Percentiles rank a stretch among this genome's conserved stretches.
phyloP scores from a whole-genome alignment of 225 moss, liverwort and hornwort species.

The Physcomitrellopsis africana region DNA sequence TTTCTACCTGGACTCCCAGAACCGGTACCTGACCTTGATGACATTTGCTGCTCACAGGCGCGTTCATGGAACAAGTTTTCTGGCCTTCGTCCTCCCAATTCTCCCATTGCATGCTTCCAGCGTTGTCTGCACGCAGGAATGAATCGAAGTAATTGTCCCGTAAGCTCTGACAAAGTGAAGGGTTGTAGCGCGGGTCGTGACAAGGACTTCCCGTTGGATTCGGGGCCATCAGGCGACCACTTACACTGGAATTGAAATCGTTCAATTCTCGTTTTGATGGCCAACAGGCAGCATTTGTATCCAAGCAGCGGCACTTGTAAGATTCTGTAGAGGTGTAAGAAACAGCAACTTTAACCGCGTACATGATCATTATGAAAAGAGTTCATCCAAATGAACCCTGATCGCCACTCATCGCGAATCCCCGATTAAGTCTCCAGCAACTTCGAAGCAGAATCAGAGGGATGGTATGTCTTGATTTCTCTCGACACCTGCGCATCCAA shows the following conservation, averaged over 20 bases:
- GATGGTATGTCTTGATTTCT: too few species aligned
- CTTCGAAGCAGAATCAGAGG: too few species aligned
- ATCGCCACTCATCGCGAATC: too few species aligned
- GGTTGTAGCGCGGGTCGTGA: slow-evolving; percentile 46
- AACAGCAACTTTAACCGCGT: too few species aligned
- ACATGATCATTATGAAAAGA: too few species aligned
- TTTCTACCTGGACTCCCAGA: slow-evolving; percentile 45
- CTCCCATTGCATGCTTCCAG: slow-evolving; percentile 51
- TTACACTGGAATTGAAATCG: slow-evolving; percentile 37
- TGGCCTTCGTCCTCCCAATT: slow-evolving; percentile 50
- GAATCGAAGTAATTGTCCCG: slow-evolving; percentile 26
- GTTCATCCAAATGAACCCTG: too few species aligned
- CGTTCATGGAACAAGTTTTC: slow-evolving; percentile 32
- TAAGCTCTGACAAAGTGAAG: slow-evolving; percentile 28
- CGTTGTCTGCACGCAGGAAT: slow-evolving; percentile 40
- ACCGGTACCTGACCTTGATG: slow-evolving; percentile 46
- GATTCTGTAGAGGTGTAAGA: too few species aligned
- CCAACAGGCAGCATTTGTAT: slow-evolving; percentile 45
- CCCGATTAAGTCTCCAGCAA: too few species aligned
- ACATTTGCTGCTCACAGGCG: slow-evolving; percentile 23
- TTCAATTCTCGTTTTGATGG: slow-evolving; percentile 42
- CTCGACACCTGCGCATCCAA: too few species aligned
- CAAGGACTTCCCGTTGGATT: slow-evolving; percentile 48
- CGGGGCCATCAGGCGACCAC: slow-evolving; percentile 46
- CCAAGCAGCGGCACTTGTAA: slow-evolving; percentile 34